Percentiles rank a stretch among this genome's conserved stretches.
phyloP scores from a whole-genome alignment of 2,329 filamentous ascomycete species.

The Venturia pyrina region DNA sequence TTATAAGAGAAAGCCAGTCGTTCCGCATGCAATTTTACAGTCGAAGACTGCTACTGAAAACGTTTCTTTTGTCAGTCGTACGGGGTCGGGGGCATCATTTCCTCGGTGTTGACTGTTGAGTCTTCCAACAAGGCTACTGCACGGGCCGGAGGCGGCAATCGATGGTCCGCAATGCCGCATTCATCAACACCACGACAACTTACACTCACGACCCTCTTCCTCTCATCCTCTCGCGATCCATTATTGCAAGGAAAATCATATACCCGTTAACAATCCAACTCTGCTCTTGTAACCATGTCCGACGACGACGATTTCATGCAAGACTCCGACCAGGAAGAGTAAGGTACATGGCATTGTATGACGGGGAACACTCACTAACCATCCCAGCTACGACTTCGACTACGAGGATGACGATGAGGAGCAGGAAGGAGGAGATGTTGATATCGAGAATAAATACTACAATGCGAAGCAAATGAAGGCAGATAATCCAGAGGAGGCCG shows the following conservation, averaged over 20 bases:
- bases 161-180: too few species aligned
- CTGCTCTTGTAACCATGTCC: slow-evolving; percentile 46
- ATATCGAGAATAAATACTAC: slow-evolving; percentile 99
- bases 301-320: slow-evolving; percentile 91
- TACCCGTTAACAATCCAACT: neutral
- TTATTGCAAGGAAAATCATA: neutral
- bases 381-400: slow-evolving; percentile 76
- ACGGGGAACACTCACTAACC: slow-evolving; percentile 19
- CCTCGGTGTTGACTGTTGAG: neutral
- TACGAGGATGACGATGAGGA: slow-evolving; percentile 84
- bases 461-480: slow-evolving; percentile 96
- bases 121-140: neutral
- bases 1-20: too few species aligned
- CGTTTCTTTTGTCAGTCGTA: neutral
- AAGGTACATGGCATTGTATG: slow-evolving; percentile 19
- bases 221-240: neutral
- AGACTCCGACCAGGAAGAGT: slow-evolving; percentile 82
- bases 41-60: neutral
- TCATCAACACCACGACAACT: neutral
- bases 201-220: neutral
- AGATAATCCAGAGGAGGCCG: slow-evolving; percentile 76
- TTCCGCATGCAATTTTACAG: too few species aligned
- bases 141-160: neutral
- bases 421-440: slow-evolving; percentile 77
- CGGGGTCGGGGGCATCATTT: too few species aligned